Conservation (phyloP, 2,329 filamentous ascomycete species). For the Drechslerella stenobrocha region DNA sequence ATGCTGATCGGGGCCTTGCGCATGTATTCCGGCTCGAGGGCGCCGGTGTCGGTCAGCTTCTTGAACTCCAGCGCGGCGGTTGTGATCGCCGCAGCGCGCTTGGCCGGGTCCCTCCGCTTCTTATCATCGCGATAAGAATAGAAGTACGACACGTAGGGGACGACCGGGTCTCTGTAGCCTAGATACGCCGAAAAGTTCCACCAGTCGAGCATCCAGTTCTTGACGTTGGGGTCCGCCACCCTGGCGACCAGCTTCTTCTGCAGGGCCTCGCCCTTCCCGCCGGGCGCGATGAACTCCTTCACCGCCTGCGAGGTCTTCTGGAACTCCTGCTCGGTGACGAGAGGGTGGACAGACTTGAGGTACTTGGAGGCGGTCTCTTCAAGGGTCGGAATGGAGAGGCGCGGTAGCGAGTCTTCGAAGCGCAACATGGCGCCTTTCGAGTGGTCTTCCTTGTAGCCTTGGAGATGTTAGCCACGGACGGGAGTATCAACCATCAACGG, state of each 20-base stretch:
- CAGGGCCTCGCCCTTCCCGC: conserved; percentile 76
- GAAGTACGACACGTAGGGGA: conserved; percentile 99
- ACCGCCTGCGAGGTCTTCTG: conserved; percentile 79
- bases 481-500: background rate
- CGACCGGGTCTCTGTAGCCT: conserved; percentile 87
- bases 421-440: conserved; percentile 79
- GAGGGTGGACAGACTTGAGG: conserved; percentile 75
- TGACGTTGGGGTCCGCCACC: conserved; percentile 75
- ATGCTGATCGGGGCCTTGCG: conserved; percentile 96
- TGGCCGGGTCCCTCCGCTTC: conserved; percentile 80
- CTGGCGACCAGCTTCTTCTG: conserved; percentile 84
- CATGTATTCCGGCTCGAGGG: conserved; percentile 97
- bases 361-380: conserved; percentile 81
- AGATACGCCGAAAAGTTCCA: conserved; percentile 97
- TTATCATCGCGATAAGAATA: conserved; percentile 97
- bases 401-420: conserved; percentile 82
- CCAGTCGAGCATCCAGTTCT: conserved; percentile 98
- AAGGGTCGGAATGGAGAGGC: conserved; percentile 76
- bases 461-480: conserved; percentile 27
- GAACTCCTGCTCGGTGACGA: conserved; percentile 70
- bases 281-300: conserved; percentile 83
- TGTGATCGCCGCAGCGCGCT: conserved; percentile 87
- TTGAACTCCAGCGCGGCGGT: conserved; percentile 90
- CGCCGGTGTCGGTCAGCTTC: conserved; percentile 78
- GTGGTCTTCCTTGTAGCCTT: conserved; percentile 78